Base-by-base conservation (phyloP, 2,329 filamentous ascomycete species). In the Myriosclerotinia curreyana region DNA sequence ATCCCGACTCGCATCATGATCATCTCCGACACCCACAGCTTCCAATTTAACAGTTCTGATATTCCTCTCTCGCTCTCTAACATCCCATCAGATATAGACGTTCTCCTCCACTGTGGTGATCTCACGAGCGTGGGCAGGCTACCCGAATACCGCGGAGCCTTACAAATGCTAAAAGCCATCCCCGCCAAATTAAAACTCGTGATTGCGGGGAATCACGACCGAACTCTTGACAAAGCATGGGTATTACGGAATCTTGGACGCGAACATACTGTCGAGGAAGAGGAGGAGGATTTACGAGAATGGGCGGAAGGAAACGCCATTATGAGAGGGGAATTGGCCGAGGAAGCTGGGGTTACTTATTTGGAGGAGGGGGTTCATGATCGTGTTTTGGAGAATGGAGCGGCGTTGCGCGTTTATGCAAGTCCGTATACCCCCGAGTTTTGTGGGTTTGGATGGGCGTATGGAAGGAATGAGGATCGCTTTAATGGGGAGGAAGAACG, bases 181-280 rank as follows among this genome's bases (percentile, higher is more conserved):
- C 74, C 81, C 12, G 84, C 84, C 3, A 78, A 80, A 17, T 72
- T 87, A 8, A 87, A 86, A 69, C 76, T 87, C 25, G 80, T 87
- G 15, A 86, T 87, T 65, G 80, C 84, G 0, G 85, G 85, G 0
- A 87, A 87, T 68, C 85, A 87, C 73, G 84, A 87, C 69, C 76
- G 85, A 46, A 81, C 79, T 5, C 76, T 87, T 0, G 75, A 82
- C 17, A 83, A 83, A 2, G 78, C 80, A 11, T 72, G 50, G 53
- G 36, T 63, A 8, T 4, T 50, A 5, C 22, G 44, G 14, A 36
- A 17, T 25, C 11, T 42, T 2, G 44, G 52, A 1, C 15, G 1
- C 5, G 6, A 5, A 12, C 14, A 2, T 5, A 56, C 40, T 1
- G 31, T 5, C 5, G 17, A 50, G 14, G 25, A 50, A 34, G 15